Conservation (phyloP, 2,329 filamentous ascomycete genomes). For the Aspergillus tamarii region DNA sequence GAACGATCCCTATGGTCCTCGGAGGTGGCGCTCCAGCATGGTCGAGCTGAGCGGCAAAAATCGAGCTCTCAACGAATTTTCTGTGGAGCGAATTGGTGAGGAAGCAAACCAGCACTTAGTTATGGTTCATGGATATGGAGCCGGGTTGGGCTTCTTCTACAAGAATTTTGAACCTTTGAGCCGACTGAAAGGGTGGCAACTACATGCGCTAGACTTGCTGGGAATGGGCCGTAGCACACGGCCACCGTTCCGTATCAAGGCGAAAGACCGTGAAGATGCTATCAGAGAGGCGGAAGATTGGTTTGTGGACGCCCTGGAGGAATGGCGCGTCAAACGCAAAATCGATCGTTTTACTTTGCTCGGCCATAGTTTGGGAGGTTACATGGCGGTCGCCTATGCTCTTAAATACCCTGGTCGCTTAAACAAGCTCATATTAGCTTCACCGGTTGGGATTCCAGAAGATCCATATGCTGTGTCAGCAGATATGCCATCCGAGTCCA, state of each 20-base stretch:
- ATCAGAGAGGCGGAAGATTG: conserved; percentile 89
- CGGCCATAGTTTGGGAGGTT: conserved; percentile 91
- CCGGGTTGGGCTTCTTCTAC: conserved; percentile 96
- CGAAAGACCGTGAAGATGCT: conserved; percentile 78
- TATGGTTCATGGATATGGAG: conserved; percentile 95
- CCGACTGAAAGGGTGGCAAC: conserved; percentile 76
- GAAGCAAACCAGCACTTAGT: conserved; percentile 82
- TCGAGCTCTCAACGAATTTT: conserved; percentile 89
- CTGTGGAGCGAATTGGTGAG: conserved; percentile 81
- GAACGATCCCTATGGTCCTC: conserved; percentile 79
- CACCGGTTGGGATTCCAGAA: conserved; percentile 91
- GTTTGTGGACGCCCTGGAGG: conserved; percentile 95
- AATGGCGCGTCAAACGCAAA: conserved; percentile 87
- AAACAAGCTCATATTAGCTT: conserved; percentile 95
- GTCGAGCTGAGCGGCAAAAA: conserved; percentile 84
- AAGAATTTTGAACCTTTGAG: conserved; percentile 93
- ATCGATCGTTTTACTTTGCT: conserved; percentile 93
- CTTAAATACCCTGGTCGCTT: conserved; percentile 93
- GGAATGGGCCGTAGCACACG: conserved; percentile 90
- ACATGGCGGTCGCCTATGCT: conserved; percentile 92
- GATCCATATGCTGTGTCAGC: conserved; percentile 86
- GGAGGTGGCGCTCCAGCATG: conserved; percentile 83
- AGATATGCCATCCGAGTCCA: conserved; percentile 73
- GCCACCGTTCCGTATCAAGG: conserved; percentile 80
- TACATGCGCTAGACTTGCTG: conserved; percentile 92